Evolutionary conservation across 805 yeast species (phyloP).

Genomic region (Teunomyces panamensis): DNA sequence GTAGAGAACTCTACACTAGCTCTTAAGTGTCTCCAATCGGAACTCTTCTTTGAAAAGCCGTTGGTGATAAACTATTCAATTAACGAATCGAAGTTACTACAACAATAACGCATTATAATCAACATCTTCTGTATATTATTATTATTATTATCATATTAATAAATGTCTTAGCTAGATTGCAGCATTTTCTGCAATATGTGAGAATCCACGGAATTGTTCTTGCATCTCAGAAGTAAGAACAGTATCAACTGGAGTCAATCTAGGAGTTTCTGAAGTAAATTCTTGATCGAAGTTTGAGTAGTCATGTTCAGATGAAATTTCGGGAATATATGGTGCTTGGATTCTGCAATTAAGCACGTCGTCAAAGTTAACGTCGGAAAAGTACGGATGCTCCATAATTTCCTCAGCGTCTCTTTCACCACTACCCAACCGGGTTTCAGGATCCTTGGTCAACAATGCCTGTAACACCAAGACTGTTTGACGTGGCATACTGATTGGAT

Average conservation of each 20-base stretch:
- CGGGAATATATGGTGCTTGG: slow-evolving; percentile 89
- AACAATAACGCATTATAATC: background rate
- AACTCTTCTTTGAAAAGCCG: slow-evolving; percentile 51
- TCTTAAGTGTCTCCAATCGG: slow-evolving; percentile 43
- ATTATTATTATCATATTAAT: background rate
- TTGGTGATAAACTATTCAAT: slow-evolving; percentile 41
- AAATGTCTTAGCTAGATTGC: slow-evolving; percentile 21
- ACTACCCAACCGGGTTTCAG: slow-evolving; percentile 77
- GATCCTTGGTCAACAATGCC: slow-evolving; percentile 87
- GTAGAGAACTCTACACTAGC: slow-evolving; percentile 53
- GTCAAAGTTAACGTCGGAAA: slow-evolving; percentile 85
- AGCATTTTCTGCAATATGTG: slow-evolving; percentile 71
- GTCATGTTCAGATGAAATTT: slow-evolving; percentile 82
- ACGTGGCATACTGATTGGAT: slow-evolving; percentile 96
- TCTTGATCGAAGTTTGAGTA: slow-evolving; percentile 92
- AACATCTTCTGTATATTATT: background rate
- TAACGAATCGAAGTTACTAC: slow-evolving; percentile 21
- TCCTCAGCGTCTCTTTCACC: slow-evolving; percentile 88
- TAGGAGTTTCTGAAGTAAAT: slow-evolving; percentile 91
- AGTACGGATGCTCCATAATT: slow-evolving; percentile 93
- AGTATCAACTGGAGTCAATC: slow-evolving; percentile 91
- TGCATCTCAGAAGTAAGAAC: slow-evolving; percentile 83
- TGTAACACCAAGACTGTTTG: slow-evolving; percentile 94
- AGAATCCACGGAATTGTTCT: slow-evolving; percentile 96
- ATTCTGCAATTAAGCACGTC: slow-evolving; percentile 71